phyloP scores from a whole-genome alignment of 305 asterid species.

The Fraxinus greggii region DNA sequence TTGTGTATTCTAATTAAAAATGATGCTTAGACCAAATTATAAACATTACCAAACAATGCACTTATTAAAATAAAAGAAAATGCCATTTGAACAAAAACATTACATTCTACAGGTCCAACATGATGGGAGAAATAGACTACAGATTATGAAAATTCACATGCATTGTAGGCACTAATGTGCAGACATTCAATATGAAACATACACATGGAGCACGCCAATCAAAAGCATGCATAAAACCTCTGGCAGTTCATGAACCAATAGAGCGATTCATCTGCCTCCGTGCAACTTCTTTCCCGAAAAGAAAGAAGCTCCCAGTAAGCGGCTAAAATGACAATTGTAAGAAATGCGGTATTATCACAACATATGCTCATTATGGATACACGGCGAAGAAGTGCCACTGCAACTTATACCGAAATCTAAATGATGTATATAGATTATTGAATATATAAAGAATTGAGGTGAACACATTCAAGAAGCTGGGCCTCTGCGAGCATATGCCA shows the following conservation, averaged over 20 bases:
- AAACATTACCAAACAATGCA: not conserved
- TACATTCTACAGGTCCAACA: not conserved
- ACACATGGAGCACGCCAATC: not conserved
- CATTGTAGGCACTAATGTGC: not conserved
- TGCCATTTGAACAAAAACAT: not conserved
- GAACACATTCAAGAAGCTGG: constrained; percentile 7
- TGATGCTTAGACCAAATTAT: not conserved
- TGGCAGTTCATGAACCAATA: not conserved
- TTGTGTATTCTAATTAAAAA: not conserved
- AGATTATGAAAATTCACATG: not conserved
- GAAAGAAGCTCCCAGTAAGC: not conserved
- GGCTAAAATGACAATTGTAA: not conserved
- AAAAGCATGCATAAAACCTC: not conserved
- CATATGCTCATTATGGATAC: not conserved
- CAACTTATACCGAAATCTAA: not conserved
- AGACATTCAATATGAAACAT: not conserved
- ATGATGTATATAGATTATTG: not conserved
- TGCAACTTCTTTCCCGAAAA: not conserved
- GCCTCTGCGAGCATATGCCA: constrained; percentile 29
- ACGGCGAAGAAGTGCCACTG: not conserved
- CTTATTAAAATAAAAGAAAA: not conserved
- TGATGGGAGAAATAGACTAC: not conserved
- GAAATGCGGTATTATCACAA: not conserved
- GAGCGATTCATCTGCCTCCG: not conserved
- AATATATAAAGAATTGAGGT: not conserved